Evolutionary conservation across 140 eudicot genomes (phyloP).

Genomic region (Oenanthe javanica): DNA sequence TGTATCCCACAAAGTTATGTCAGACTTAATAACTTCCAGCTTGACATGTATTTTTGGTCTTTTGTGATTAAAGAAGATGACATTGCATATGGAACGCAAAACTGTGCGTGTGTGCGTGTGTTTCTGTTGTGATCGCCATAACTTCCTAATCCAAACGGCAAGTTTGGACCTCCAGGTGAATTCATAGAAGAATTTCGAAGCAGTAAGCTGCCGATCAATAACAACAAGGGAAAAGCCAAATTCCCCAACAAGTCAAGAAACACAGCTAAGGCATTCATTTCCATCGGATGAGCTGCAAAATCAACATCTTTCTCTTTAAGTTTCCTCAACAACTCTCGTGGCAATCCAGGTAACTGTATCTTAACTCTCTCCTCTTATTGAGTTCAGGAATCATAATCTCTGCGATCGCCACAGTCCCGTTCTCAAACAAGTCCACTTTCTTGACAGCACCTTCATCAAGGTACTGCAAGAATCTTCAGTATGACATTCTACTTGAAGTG

Average conservation of each 20-base stretch:
- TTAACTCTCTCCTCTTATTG: constrained; percentile 89
- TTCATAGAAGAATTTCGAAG: constrained; percentile 32
- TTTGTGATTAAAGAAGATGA: background rate
- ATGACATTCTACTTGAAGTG: constrained; percentile 82
- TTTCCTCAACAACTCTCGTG: constrained; percentile 88
- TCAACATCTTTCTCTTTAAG: constrained; percentile 82
- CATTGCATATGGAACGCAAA: background rate
- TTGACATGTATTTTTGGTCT: background rate
- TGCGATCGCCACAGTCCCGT: constrained; percentile 85
- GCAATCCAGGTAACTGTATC: constrained; percentile 90
- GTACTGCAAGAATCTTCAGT: constrained; percentile 83
- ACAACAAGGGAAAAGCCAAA: constrained; percentile 77
- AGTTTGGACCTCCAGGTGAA: constrained; percentile 52
- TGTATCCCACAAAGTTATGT: background rate
- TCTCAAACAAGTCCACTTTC: constrained; percentile 82
- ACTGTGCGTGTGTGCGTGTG: background rate
- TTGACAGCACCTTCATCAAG: constrained; percentile 79
- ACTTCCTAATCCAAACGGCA: constrained; percentile 89
- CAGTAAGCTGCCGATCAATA: constrained; percentile 67
- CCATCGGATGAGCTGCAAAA: constrained; percentile 93
- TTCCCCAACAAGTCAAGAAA: constrained; percentile 81
- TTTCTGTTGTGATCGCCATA: constrained; percentile 13
- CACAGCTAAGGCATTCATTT: constrained; percentile 78
- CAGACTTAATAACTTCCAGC: background rate
- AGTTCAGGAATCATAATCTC: constrained; percentile 90